Conservation (phyloP, 495 filamentous ascomycete genomes). For the Xylaria scruposa region DNA sequence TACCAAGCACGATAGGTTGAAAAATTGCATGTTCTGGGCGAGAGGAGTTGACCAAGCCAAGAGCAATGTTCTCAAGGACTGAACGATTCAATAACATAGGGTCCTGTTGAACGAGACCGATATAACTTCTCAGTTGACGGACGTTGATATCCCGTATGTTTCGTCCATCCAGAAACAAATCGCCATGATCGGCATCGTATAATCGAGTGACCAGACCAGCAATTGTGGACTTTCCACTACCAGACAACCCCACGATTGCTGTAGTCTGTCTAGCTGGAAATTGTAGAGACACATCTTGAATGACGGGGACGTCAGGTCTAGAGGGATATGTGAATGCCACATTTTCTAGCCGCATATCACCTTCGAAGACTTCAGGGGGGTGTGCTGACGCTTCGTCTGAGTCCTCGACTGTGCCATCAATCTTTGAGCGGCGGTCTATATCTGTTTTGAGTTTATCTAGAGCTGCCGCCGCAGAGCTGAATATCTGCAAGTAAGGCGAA, state of each 20-base stretch:
- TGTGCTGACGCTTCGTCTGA: slow-evolving; percentile 43
- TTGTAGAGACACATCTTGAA: slow-evolving; percentile 55
- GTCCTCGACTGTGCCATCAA: slow-evolving; percentile 52
- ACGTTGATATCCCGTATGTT: slow-evolving; percentile 63
- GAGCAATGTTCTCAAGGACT: slow-evolving; percentile 71
- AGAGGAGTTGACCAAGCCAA: slow-evolving; percentile 67
- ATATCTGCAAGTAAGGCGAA: slow-evolving; percentile 67
- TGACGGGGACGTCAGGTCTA: slow-evolving; percentile 60
- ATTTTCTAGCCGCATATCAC: slow-evolving; percentile 58
- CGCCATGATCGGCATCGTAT: slow-evolving; percentile 55
- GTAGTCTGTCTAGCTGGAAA: slow-evolving; percentile 64
- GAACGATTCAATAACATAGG: slow-evolving; percentile 69
- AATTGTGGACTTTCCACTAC: slow-evolving; percentile 76
- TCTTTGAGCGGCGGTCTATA: slow-evolving; percentile 58
- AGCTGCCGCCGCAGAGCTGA: slow-evolving; percentile 60
- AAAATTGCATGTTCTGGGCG: slow-evolving; percentile 48
- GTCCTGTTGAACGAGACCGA: slow-evolving; percentile 73
- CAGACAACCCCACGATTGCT: slow-evolving; percentile 72
- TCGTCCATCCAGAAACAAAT: slow-evolving; percentile 58
- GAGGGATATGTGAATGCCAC: slow-evolving; percentile 68
- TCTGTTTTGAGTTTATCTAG: slow-evolving; percentile 52
- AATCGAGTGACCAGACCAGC: slow-evolving; percentile 61
- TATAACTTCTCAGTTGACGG: slow-evolving; percentile 59
- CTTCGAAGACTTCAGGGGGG: slow-evolving; percentile 38
- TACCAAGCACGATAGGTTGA: slow-evolving; percentile 36